phyloP scores from a whole-genome alignment of 2,329 filamentous ascomycete genomes.

The Elsinoe ampelina region DNA sequence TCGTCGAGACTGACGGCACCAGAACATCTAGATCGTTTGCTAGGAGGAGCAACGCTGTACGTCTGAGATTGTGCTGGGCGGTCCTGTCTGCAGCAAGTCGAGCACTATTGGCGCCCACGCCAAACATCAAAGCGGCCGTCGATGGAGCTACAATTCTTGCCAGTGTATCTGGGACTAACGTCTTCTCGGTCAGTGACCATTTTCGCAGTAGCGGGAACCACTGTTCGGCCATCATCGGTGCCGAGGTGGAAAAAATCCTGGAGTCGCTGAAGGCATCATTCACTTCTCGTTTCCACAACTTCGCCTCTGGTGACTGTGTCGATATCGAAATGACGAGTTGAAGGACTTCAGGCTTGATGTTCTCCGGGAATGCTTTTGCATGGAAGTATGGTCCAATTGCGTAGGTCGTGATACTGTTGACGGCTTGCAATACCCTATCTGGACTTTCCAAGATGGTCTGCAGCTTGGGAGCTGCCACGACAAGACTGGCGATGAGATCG shows the following conservation, averaged over 20 bases:
- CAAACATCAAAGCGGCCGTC: constrained; percentile 93
- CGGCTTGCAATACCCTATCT: constrained; percentile 71
- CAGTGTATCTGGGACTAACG: constrained; percentile 73
- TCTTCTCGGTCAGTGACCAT: constrained; percentile 79
- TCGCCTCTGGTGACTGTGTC: constrained; percentile 69
- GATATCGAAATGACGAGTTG: constrained; percentile 67
- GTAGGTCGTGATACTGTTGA: constrained; percentile 71
- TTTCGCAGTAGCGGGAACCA: constrained; percentile 81
- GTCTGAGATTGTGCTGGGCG: constrained; percentile 79
- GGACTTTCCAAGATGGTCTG: constrained; percentile 74
- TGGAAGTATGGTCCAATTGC: constrained; percentile 74
- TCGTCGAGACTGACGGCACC: constrained; percentile 59
- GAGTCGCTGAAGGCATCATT: constrained; percentile 84
- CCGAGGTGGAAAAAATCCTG: constrained; percentile 67
- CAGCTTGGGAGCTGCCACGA: constrained; percentile 67
- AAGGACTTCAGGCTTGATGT: constrained; percentile 62
- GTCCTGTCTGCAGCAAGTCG: constrained; percentile 90
- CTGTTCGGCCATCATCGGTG: constrained; percentile 56
- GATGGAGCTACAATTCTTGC: constrained; percentile 72
- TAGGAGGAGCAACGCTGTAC: constrained; percentile 70
- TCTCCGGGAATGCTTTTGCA: constrained; percentile 78
- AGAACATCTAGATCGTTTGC: constrained; percentile 71
- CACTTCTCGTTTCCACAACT: constrained; percentile 87
- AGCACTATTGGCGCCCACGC: constrained; percentile 90
- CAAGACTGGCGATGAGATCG: constrained; percentile 72